Evolutionary conservation across 768 basidiomycete genomes (phyloP).

Genomic region (Daedaleopsis nitida): DNA sequence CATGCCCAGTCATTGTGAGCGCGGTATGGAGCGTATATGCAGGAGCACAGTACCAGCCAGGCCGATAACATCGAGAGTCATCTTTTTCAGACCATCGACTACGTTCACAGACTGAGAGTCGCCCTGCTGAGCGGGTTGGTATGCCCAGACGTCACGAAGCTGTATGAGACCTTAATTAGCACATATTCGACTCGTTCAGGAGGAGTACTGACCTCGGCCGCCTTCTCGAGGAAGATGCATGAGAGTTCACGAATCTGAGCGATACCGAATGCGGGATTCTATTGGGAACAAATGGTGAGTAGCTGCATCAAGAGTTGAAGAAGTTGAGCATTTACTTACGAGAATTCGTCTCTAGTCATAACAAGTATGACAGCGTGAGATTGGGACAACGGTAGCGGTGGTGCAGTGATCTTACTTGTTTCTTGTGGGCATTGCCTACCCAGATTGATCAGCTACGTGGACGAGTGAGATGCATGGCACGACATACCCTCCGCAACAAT

Average conservation of each 20-base stretch:
- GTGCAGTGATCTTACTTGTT: too few relatives aligned
- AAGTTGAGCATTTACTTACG: too few relatives aligned
- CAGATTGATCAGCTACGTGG: too few relatives aligned
- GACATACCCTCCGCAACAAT: slow-evolving; percentile 1
- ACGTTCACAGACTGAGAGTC: slow-evolving; percentile 25
- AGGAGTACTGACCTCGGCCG: slow-evolving; percentile 41
- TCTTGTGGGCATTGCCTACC: too few relatives aligned
- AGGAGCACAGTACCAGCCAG: slow-evolving; percentile 34
- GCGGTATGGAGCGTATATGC: background rate
- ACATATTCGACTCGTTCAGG: background rate
- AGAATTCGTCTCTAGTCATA: too few relatives aligned
- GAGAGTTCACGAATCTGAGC: slow-evolving; percentile 59
- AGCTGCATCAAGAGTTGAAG: too few relatives aligned
- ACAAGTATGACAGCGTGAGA: too few relatives aligned
- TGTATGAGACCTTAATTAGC: background rate
- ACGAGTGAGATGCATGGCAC: too few relatives aligned
- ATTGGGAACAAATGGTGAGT: background rate
- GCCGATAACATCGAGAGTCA: slow-evolving; percentile 46
- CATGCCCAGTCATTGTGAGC: too few relatives aligned
- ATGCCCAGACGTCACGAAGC: too few relatives aligned
- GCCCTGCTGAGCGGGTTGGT: background rate
- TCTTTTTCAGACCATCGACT: slow-evolving; percentile 35
- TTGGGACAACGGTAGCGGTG: too few relatives aligned
- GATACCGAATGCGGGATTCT: slow-evolving; percentile 69
- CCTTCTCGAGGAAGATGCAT: slow-evolving; percentile 55